Evolutionary conservation across 73 alveolate species (phyloP).

Genomic region (Stentor roeselii): DNA sequence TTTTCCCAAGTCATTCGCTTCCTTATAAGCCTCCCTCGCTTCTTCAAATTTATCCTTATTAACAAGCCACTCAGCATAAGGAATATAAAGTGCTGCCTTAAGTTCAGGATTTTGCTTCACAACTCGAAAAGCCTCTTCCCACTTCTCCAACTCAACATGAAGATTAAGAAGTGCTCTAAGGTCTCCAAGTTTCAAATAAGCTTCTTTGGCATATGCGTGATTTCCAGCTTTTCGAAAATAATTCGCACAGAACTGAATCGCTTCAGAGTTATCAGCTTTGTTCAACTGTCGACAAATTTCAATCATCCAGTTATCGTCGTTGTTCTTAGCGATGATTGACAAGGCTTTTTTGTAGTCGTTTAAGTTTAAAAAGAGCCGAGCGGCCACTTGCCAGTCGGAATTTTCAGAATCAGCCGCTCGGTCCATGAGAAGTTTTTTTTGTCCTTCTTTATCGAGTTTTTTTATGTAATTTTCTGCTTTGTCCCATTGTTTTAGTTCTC

Average conservation of each 20-base stretch:
- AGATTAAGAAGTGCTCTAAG: conserved; percentile 74
- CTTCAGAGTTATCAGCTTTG: conserved; percentile 68
- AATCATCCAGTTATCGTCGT: conserved; percentile 70
- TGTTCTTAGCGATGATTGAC: conserved; percentile 80
- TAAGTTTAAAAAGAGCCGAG: conserved; percentile 67
- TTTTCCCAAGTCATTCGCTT: conserved; percentile 87
- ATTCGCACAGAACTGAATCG: conserved; percentile 85
- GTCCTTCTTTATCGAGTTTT: conserved; percentile 42
- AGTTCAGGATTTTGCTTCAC: conserved; percentile 73
- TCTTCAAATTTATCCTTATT: conserved; percentile 87
- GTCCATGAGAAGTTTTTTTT: conserved; percentile 55
- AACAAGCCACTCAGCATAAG: conserved; percentile 88
- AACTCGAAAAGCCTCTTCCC: conserved; percentile 92
- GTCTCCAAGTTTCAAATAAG: conserved; percentile 82
- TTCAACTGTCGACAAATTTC: conserved; percentile 80
- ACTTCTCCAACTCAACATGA: conserved; percentile 87
- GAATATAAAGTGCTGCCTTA: conserved; percentile 65
- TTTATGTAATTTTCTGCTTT: conserved; percentile 80
- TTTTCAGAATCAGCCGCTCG: conserved; percentile 85
- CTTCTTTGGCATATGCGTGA: conserved; percentile 89
- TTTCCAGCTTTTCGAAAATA: conserved; percentile 78
- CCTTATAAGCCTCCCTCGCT: conserved; percentile 91
- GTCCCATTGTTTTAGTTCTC: conserved; percentile 71
- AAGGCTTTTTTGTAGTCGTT: conserved; percentile 80
- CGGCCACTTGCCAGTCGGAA: conserved; percentile 87